phyloP scores from a whole-genome alignment of 345 rosid genomes.

The Cardamine resedifolia region DNA sequence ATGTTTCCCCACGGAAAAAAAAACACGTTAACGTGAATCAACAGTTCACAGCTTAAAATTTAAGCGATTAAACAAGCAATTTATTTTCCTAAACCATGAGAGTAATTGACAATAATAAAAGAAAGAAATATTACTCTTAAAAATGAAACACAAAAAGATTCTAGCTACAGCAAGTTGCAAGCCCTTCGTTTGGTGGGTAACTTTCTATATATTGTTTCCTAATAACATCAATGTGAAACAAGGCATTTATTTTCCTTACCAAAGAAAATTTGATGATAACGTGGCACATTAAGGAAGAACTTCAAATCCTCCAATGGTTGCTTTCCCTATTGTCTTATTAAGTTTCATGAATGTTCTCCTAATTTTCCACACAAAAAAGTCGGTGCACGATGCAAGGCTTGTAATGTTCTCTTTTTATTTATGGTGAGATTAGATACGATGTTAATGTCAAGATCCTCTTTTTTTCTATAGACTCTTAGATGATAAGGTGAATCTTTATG shows the following conservation, averaged over 20 bases:
- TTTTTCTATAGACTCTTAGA: slow-evolving; percentile 21
- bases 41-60: background rate
- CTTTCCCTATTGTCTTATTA: slow-evolving; percentile 30
- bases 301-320: slow-evolving; percentile 18
- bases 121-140: background rate
- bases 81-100: background rate
- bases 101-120: background rate
- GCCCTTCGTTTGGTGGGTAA: background rate
- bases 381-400: slow-evolving; percentile 40
- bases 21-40: background rate
- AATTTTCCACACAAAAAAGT: slow-evolving; percentile 4
- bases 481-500: slow-evolving; percentile 41
- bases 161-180: background rate
- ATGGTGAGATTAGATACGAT: slow-evolving; percentile 35
- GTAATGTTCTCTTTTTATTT: slow-evolving; percentile 17
- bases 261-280: background rate
- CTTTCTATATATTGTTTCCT: background rate
- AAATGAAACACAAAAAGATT: background rate
- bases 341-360: slow-evolving; percentile 26
- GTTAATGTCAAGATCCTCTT: slow-evolving; percentile 32
- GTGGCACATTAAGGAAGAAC: slow-evolving; percentile 24
- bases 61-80: background rate
- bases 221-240: background rate
- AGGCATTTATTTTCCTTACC: background rate
- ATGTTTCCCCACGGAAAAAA: too few species aligned